Evolutionary conservation across 768 basidiomycete genomes (phyloP), one percentile per base, ranked within the genome.

Genomic region (Pisolithus sp.): DNA sequence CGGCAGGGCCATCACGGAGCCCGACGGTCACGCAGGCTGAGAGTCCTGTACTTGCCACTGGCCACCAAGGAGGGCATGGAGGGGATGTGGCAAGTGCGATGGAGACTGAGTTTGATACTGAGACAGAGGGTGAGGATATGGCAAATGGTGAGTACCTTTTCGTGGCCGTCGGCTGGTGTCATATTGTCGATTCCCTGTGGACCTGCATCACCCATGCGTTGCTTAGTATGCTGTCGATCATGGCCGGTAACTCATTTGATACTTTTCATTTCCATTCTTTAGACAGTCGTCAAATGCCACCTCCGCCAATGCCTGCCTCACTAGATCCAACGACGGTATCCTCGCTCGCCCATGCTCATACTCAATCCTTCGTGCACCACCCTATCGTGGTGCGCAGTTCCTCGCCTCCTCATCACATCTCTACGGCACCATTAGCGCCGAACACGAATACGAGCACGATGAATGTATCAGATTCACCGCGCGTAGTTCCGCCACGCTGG

Each of bases 261-360:
- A 21, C 41, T 52, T 15, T 53, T 38, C 15, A 21, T 23, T 15
- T 41, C 31, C 17, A 21, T 23, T 15, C 36, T 41, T 13, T 48
- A 77, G 76, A 73, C 50, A 56, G 63, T 0, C 62, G 59, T 20
- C 68, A 67, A 15, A 75, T 77, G 80, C 78, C 79, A 5, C 79
- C 79, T 6, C 77, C 78, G 20, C 75, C 75, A 0, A 70, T 79
- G 61, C 77, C 77, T 5, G 71, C 73, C 17, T 63, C 71, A 10
- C 59, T 72, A 23, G 72, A 77, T 52, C 70, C 73, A 5, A 72
- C 74, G 28, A 69, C 71, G 4, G 53, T 70, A 28, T 65, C 66
- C 18, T 66, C 69, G 45, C 62, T 68, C 17, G 46, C 53, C 20
- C 45, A 45, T 34, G 51, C 46, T 10, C 62, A 62, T 36, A 56